Evolutionary conservation across 2,329 filamentous ascomycete genomes (phyloP), one percentile per base, ranked within the genome.

Genomic region (Ophiostoma populinum): DNA sequence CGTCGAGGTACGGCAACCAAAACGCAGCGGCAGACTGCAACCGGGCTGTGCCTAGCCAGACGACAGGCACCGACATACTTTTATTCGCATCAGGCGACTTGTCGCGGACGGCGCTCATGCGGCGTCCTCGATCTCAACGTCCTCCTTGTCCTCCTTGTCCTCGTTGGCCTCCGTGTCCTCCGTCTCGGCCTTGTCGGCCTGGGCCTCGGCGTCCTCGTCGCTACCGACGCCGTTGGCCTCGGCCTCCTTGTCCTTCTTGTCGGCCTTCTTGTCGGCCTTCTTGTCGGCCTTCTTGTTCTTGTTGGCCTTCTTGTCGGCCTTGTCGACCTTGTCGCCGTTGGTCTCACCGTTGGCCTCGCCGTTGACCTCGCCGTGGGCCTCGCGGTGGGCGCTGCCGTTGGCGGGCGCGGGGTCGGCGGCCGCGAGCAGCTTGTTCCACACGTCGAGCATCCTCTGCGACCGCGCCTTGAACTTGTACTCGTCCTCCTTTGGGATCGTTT

Each of bases 401-500:
- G n/a, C 33, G 12, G 39, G 15, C 2, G 32, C 35, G 2, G 20
- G 55, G 31, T 78, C 76, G 12, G 58, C 61, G 22, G 70, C 70
- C n/a, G 30, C 20, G n/a, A 95, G 65, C 24, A 83, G 67, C 53
- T 80, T 78, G 54, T 80, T 92, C 90, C 90, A 98, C 55, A 78
- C 80, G 44, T 77, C 74, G n/a, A 95, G 63, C 32, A 98, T 65
- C 6, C 68, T 64, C 44, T 80, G 68, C 24, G 83, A 86, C 34
- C 90, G 78, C 44, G 75, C 63, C 61, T 90, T 92, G 70, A 98
- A 94, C 37, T 80, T 62, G 55, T 78, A 92, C 45, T 92, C 80
- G 24, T 86, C 80, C 44, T 98, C 90, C 41, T 76, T 77, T 5
- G 86, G 86, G 46, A 98, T 92, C 4, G 67, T 67, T 28, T 76